phyloP scores from a whole-genome alignment of 2,329 filamentous ascomycete genomes.

The Aurifilum marmelostoma region DNA sequence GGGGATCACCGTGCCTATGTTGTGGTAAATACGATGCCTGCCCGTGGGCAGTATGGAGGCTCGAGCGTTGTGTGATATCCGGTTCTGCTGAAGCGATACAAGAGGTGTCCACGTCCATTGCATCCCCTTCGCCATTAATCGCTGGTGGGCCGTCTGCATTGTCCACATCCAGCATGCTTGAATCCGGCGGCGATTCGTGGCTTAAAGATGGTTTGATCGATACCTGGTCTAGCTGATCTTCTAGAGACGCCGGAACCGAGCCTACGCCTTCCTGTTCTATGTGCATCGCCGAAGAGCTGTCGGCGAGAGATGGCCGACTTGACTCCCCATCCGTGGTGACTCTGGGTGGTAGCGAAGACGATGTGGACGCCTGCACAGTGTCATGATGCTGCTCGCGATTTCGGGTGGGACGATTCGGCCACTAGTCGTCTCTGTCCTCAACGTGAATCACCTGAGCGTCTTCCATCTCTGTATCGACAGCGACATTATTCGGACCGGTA shows the following conservation, averaged over 20 bases:
- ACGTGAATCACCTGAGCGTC: slow-evolving; percentile 14
- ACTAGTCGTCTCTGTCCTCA: slow-evolving; percentile 17
- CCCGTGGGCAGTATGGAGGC: background rate
- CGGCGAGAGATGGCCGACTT: background rate
- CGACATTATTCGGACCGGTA: background rate
- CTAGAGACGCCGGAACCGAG: background rate
- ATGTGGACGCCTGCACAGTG: background rate
- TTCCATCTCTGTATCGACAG: slow-evolving; percentile 2
- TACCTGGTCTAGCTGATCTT: background rate
- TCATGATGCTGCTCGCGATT: too few relatives aligned
- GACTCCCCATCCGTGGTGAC: background rate
- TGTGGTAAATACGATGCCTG: background rate
- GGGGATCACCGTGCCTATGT: background rate
- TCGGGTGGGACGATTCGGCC: background rate
- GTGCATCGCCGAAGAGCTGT: background rate
- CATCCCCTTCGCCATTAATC: background rate
- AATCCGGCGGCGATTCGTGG: background rate
- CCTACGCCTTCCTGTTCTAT: background rate
- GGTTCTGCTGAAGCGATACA: background rate
- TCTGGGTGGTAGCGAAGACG: background rate
- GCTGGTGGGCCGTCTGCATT: background rate
- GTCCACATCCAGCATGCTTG: background rate
- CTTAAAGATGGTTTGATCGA: background rate
- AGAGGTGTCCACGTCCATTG: background rate
- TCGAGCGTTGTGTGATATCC: background rate